Percentiles rank a stretch among this genome's conserved stretches.
Conservation (phyloP, 78 protist genomes). For the Paratrimastix pyriformis region DNA sequence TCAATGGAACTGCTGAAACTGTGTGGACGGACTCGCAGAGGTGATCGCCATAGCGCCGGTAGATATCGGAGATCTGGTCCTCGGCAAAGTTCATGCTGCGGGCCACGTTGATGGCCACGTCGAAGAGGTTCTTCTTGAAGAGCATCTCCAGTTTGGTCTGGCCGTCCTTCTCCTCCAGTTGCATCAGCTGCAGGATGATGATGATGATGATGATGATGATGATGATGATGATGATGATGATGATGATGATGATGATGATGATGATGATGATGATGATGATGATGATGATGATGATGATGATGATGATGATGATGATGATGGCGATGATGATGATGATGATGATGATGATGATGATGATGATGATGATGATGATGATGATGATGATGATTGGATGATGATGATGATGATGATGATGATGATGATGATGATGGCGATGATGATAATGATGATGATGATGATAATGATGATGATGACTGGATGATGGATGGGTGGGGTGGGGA, state of each 20-base stretch:
- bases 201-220: neutral
- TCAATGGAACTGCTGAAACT: neutral
- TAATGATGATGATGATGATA: too few relatives aligned
- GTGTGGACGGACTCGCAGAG: too few relatives aligned
- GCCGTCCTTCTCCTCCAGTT: slow-evolving; percentile 73
- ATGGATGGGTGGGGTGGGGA: neutral
- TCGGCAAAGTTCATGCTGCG: slow-evolving; percentile 50
- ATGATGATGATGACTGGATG: neutral
- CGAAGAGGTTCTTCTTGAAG: slow-evolving; percentile 67
- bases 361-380: too few relatives aligned
- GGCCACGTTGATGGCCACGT: slow-evolving; percentile 72
- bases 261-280: neutral
- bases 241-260: neutral
- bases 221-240: neutral
- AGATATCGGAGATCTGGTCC: slow-evolving; percentile 52
- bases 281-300: neutral
- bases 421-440: too few relatives aligned
- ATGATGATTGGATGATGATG: too few relatives aligned
- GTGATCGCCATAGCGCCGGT: slow-evolving; percentile 78
- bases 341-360: too few relatives aligned
- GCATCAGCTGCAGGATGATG: too few relatives aligned
- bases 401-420: too few relatives aligned
- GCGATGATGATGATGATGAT: too few relatives aligned
- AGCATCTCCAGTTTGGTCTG: slow-evolving; percentile 83
- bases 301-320: neutral